Conservation (phyloP, 371 early-diverging fungal genomes). For the Mucor indicus region DNA sequence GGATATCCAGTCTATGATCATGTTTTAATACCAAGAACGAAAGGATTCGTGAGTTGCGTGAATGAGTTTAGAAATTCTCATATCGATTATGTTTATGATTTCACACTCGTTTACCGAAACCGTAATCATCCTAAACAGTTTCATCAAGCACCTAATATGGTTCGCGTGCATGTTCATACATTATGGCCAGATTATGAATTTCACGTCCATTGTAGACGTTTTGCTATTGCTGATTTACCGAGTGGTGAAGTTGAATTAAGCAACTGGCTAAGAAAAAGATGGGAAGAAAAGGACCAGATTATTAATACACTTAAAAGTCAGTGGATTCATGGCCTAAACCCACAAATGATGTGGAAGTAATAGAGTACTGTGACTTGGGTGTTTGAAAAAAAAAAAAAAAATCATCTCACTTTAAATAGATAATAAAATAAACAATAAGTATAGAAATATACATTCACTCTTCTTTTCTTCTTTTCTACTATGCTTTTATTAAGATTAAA, state of each 20-base stretch:
- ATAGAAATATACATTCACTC: not conserved
- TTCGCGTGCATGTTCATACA: constrained; percentile 53
- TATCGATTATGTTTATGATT: constrained; percentile 65
- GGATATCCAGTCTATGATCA: constrained; percentile 62
- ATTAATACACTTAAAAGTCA: constrained; percentile 44
- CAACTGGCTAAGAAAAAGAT: constrained; percentile 61
- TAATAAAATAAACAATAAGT: not conserved
- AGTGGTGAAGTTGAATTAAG: constrained; percentile 52
- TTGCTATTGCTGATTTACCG: constrained; percentile 60
- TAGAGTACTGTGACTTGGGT: too few species aligned
- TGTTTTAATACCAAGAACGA: constrained; percentile 77
- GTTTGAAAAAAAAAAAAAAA: too few species aligned
- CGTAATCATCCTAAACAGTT: constrained; percentile 25
- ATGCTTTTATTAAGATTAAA: not conserved
- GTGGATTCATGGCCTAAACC: constrained; percentile 24
- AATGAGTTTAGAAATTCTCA: constrained; percentile 58
- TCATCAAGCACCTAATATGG: constrained; percentile 58
- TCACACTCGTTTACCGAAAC: constrained; percentile 65
- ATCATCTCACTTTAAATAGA: too few species aligned
- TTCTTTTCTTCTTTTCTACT: not conserved
- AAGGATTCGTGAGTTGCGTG: constrained; percentile 74
- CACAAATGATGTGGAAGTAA: constrained; percentile 35
- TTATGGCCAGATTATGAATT: constrained; percentile 63
- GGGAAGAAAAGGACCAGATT: constrained; percentile 63
- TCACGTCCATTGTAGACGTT: constrained; percentile 64